Evolutionary conservation across 495 filamentous ascomycete species (phyloP).

Genomic region (Aspergillus wentii): DNA sequence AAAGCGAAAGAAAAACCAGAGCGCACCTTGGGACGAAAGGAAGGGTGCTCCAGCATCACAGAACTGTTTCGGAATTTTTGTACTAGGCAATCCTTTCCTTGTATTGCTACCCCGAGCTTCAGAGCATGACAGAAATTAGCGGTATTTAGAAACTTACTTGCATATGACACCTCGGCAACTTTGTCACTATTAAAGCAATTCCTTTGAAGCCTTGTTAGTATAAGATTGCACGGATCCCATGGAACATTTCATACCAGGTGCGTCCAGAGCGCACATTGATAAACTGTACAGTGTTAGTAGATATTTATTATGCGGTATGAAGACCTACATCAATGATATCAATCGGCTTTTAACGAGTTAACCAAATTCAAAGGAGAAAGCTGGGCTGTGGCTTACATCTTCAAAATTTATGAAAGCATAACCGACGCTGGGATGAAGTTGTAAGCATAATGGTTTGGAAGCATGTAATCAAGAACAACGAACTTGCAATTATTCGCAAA

Average conservation of each 20-base stretch:
- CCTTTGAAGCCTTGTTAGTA: conserved; percentile 35
- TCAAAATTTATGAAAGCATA: conserved; percentile 98
- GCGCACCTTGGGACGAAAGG: conserved; percentile 80
- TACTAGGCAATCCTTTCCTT: conserved; percentile 83
- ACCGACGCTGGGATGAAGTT: conserved; percentile 65
- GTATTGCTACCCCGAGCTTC: conserved; percentile 57
- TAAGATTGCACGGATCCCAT: neutral
- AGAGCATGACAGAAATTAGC: conserved; percentile 11
- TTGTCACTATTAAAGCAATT: conserved; percentile 81
- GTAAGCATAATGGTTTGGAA: conserved; percentile 5
- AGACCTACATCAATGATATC: conserved; percentile 66
- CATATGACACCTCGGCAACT: conserved; percentile 87
- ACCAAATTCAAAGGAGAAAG: neutral
- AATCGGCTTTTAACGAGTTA: conserved; percentile 47
- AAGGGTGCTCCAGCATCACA: conserved; percentile 80
- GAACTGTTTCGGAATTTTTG: conserved; percentile 95
- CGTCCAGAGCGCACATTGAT: conserved; percentile 64
- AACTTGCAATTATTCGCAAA: conserved; percentile 89
- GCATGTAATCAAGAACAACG: conserved; percentile 21
- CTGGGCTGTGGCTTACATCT: conserved; percentile 50
- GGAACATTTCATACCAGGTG: conserved; percentile 52
- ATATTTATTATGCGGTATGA: neutral
- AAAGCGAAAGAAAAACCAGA: too few species aligned
- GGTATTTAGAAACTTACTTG: conserved; percentile 60
- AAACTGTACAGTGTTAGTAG: conserved; percentile 54